These are phyloP conservation scores for Rhizoclosmatium globosum DNA, from an alignment of 192 early-diverging fungal species.

Conservation along the genomic window DNA sequence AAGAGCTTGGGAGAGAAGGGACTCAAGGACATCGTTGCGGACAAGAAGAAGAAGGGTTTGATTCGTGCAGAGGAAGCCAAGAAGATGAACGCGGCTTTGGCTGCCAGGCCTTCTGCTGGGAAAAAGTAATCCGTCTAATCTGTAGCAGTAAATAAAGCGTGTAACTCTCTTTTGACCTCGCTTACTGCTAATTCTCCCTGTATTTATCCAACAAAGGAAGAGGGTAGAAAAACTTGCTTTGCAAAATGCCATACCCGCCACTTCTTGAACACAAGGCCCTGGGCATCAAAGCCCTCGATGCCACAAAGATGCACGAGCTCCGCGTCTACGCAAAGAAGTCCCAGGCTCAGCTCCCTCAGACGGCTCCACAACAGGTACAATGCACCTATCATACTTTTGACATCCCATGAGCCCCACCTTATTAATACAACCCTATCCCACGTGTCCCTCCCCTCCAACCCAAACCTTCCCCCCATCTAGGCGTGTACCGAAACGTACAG, in stretches of 20 bases:
- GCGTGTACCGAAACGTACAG: constrained; percentile 53
- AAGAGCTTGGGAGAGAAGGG: constrained; percentile 69
- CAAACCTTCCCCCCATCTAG: constrained; percentile 15
- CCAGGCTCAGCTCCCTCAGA: constrained; percentile 27
- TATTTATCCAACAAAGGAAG: not conserved
- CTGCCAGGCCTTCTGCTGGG: not conserved
- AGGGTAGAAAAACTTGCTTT: not conserved
- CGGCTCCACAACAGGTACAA: constrained; percentile 31
- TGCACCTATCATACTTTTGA: not conserved
- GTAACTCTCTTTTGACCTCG: not conserved
- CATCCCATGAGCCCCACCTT: not conserved
- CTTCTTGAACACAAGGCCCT: not conserved
- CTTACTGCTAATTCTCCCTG: not conserved
- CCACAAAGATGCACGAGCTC: constrained; percentile 31
- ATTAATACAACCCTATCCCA: not conserved
- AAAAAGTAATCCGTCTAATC: no score
- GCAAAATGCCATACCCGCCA: constrained; percentile 7
- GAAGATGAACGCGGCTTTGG: constrained; percentile 7
- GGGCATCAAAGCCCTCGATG: constrained; percentile 18
- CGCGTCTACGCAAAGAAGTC: constrained; percentile 30
- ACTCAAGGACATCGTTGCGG: constrained; percentile 52
- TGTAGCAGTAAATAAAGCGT: no score
- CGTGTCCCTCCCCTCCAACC: not conserved
- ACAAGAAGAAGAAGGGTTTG: constrained; percentile 54
- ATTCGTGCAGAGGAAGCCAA: constrained; percentile 28